Conservation (phyloP, 164 flowering plant genomes). For the Taxillus chinensis region DNA sequence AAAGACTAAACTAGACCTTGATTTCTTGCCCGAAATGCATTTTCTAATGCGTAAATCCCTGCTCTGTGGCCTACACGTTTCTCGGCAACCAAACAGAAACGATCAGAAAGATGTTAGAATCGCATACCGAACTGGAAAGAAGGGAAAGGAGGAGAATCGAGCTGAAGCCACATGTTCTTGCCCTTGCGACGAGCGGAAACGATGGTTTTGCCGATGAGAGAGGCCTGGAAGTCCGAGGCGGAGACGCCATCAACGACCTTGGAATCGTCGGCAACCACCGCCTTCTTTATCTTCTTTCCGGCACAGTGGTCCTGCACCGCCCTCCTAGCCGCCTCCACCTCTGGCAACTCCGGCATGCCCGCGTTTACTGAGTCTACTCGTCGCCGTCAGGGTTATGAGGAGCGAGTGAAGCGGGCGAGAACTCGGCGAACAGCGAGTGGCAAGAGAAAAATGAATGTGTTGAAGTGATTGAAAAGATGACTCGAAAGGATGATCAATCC, state of each 20-base stretch:
- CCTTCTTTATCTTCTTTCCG: slow-evolving; percentile 54
- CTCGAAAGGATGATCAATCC: no score
- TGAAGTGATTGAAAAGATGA: no score
- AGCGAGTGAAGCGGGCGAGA: no score
- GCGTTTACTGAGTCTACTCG: background rate
- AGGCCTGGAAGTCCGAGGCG: slow-evolving; percentile 52
- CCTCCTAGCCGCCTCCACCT: slow-evolving; percentile 92
- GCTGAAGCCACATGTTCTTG: slow-evolving; percentile 86
- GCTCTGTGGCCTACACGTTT: no score
- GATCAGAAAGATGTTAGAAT: background rate
- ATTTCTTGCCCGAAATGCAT: no score
- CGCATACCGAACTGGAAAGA: slow-evolving; percentile 83
- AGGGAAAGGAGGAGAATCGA: slow-evolving; percentile 90
- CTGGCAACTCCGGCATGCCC: slow-evolving; percentile 92
- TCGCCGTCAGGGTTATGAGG: background rate
- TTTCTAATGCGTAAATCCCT: no score
- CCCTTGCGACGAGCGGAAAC: slow-evolving; percentile 86
- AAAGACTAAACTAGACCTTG: no score
- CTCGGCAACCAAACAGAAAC: no score
- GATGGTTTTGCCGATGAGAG: slow-evolving; percentile 64
- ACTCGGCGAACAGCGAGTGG: no score
- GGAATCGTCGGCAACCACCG: slow-evolving; percentile 63
- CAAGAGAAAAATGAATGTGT: no score
- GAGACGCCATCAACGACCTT: slow-evolving; percentile 84
- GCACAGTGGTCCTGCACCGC: slow-evolving; percentile 64